Evolutionary conservation across 1,284 basidiomycete genomes (phyloP), one percentile per base, ranked within the genome.

Genomic region (Taiwanofungus camphoratus): DNA sequence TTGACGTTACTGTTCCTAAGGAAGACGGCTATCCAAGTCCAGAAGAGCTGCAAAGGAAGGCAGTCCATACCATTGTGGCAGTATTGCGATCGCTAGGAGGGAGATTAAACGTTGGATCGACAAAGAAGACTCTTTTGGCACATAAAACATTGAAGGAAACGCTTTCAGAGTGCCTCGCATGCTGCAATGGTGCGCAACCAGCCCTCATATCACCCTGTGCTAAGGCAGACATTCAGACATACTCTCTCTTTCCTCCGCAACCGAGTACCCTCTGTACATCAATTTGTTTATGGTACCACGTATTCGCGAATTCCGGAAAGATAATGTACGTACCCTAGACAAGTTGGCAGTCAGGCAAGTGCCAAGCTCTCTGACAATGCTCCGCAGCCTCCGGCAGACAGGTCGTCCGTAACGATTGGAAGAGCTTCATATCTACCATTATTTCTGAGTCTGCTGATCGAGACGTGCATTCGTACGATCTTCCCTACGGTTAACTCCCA

Each of bases 131-230:
- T 6, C 34, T 32, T 1, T 65, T 69, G 9, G 60, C 67, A 19
- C 78, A 76, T 66, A 61, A 68, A 42, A 53, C 62, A 13, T 55
- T 76, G 46, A 66, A 69, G 41, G 58, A 48, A 4, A 65, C 79
- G n/a, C 46, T 79, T 26, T 56, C 53, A 31, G 73, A 74, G 42
- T 69, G 67, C 35, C 15, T 52, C 16, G 39, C 42, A 2, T n/a
- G 51, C 0, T 47, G 52, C 12, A 41, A 46, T 20, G 51, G 55
- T 53, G 22, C 19, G 52, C 41, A 33, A 16, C 18, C 7, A 5
- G 12, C 5, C 2, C 35, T 2, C 3, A 4, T 19, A 13, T 7
- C 24, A 4, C 9, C 8, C 3, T 18, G 2, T 12, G 5, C 5
- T 7, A 8, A 18, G 32, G 15, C 36, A 46, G 2, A 42, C 22